Evolutionary conservation across 768 basidiomycete genomes (phyloP), one percentile per base, ranked within the genome.

Genomic region (Naganishia kalamii): DNA sequence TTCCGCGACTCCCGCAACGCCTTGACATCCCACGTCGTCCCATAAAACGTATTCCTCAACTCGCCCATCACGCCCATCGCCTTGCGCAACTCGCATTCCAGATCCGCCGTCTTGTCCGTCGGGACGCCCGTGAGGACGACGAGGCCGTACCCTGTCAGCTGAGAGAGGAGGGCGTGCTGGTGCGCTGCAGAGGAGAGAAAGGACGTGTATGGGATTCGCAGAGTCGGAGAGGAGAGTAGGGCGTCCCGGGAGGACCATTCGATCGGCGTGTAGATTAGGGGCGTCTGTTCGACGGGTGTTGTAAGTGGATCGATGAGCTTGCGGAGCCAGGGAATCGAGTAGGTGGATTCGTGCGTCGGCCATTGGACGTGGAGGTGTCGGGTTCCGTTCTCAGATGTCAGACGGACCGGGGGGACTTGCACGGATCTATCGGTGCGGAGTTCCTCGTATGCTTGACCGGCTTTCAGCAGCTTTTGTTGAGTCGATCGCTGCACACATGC

Each of bases 21-120:
- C 79, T 85, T 84, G 29, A 98, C 93, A 75, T 96, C 85, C 91
- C 92, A 97, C 1, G 87, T 74, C 48, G 83, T 81, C 0, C 94
- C 94, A 70, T 99, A 99, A 76, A 97, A 93, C 10, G 92, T 98
- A 48, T 83, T 80, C 29, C 91, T 81, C 29, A 97, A 81, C 68
- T 89, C 84, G 6, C 90, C 88, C 70, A 97, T 88, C 25, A 72
- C 74, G 29, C 81, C 79, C 1, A 85, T 89, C 2, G 97, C 80
- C 1, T 35, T 23, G 3, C 84, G 81, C 32, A 92, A 75, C 75
- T 87, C 87, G 74, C 90, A 92, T 0, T 76, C 77, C 29, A 83
- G 81, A 64, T 88, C 77, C 23, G 81, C 80, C 1, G 87, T 89
- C 49, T 84, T 80, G 17, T 77, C 65, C 47, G 83, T 84, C 0